Evolutionary conservation across 2,329 filamentous ascomycete genomes (phyloP), one percentile per base, ranked within the genome.

Genomic region (Talaromyces sp.): DNA sequence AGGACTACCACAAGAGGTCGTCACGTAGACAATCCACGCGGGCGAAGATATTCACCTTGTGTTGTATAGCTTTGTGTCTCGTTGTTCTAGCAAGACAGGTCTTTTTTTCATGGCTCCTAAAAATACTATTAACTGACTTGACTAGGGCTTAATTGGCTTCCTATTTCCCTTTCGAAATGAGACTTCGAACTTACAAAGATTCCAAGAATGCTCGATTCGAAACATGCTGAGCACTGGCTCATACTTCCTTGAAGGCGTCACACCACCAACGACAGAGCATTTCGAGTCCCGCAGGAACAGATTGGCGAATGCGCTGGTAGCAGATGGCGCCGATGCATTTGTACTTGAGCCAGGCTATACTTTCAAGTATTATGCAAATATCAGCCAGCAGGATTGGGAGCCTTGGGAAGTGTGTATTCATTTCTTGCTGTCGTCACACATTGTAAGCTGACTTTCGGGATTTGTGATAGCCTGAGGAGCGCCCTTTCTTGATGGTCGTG

Each of bases 321-420:
- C 74, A 0, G 83, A 85, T 49, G 76, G 75, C 1, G 74, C 83
- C 1, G 85, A 88, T 72, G 86, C 85, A 0, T 89, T 89, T 68
- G 77, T 88, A 1, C 77, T 88, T 1, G 87, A 89, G 70, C 87
- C 87, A 1, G 87, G 87, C 1, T 89, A 88, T 70, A 87, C 85
- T 0, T 88, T 89, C 68, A 83, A 86, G 75, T 87, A 89, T 73
- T 89, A 88, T 70, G 86, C 81, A 56, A 89, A 89, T 70, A 80
- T 86, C 49, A 87, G 84, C 0, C 86, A 89, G 70, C 73, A 72
- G 0, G 83, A 88, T 67, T 89, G 86, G 87, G 86, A 89, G 68
- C 82, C 84, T 0, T 89, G 86, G 86, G 86, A 75, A 66, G 72
- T 74, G 61, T 43, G 69, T 53, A 19, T 13, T 5, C 15, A 31